phyloP scores from a whole-genome alignment of 306 rosid genomes.

The Psophocarpus tetragonolobus region DNA sequence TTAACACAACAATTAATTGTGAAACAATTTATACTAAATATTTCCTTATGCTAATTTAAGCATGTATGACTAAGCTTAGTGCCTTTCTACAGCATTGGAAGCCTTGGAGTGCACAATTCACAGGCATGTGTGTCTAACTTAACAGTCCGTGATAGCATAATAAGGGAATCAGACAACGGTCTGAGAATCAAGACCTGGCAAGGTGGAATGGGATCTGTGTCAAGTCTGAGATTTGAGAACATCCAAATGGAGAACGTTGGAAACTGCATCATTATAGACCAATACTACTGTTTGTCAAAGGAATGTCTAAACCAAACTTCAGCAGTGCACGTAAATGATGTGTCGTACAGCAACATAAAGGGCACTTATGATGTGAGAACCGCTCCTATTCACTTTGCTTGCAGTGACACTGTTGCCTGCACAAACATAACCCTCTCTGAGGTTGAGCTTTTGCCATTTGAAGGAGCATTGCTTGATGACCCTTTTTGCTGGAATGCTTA shows the following conservation, averaged over 20 bases:
- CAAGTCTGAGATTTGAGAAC: constrained; percentile 62
- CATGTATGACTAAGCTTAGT: not conserved
- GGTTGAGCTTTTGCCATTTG: constrained; percentile 79
- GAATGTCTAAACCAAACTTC: constrained; percentile 80
- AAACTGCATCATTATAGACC: constrained; percentile 83
- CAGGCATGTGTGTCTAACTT: constrained; percentile 91
- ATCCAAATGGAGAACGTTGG: constrained; percentile 84
- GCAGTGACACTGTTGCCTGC: constrained; percentile 90
- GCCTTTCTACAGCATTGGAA: constrained; percentile 80
- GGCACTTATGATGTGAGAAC: constrained; percentile 89
- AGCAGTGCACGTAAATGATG: constrained; percentile 74
- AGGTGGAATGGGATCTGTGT: constrained; percentile 87
- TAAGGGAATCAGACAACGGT: constrained; percentile 87
- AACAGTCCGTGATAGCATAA: constrained; percentile 61
- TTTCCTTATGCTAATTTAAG: not conserved
- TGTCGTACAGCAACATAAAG: constrained; percentile 69
- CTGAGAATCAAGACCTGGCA: constrained; percentile 97
- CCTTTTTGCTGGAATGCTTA: constrained; percentile 98
- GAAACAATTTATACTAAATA: not conserved
- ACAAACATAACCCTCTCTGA: constrained; percentile 82
- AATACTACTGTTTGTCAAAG: constrained; percentile 85
- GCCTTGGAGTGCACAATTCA: constrained; percentile 85
- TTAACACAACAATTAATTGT: not conserved
- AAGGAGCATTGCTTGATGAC: constrained; percentile 77
- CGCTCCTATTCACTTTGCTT: constrained; percentile 91